Evolutionary conservation across 2,329 filamentous ascomycete species (phyloP), one percentile per base, ranked within the genome.

Genomic region (Madurella mycetomatis): DNA sequence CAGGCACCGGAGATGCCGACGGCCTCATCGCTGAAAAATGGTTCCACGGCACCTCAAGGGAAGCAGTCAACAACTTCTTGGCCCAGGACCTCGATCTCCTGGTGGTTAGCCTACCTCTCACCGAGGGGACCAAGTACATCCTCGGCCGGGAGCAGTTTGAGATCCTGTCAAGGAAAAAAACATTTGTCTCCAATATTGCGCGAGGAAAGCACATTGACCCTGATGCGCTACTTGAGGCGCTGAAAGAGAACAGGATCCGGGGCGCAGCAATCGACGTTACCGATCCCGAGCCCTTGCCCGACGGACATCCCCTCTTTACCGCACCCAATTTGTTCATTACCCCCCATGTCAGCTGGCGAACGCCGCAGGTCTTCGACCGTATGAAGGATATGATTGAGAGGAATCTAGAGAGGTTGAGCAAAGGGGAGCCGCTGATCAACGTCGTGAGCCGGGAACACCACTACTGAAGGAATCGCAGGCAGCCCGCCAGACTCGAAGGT

Each of bases 221-320:
- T 0, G 66, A 76, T 9, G 83, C 80, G 0, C 67, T 90, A 37
- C 72, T 87, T 11, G 72, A 72, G 2, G 82, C 84, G 0, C 68
- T 90, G 8, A 63, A 71, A 25, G 54, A 61, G 4, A 69, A 65
- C 13, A 63, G 64, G 50, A 67, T 72, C 41, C 45, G 72, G 15
- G 86, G 86, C 11, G 86, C 86, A 0, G 85, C 85, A 2, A 67
- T 90, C 30, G 86, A 89, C 66, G 87, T 90, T 0, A 83, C 86
- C 1, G 85, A 90, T 57, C 86, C 86, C 0, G 87, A 90, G 66
- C 87, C 87, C 0, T 65, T 90, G 57, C 85, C 86, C 0, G 64
- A 71, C 12, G 80, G 84, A 19, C 79, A 85, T 64, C 77, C 81
- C 56, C 69, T 90, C 25, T 89, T 86, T 83, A 78, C 76, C 46